phyloP scores from a whole-genome alignment of 2,329 filamentous ascomycete species.

The Venturiaceae sp. region DNA sequence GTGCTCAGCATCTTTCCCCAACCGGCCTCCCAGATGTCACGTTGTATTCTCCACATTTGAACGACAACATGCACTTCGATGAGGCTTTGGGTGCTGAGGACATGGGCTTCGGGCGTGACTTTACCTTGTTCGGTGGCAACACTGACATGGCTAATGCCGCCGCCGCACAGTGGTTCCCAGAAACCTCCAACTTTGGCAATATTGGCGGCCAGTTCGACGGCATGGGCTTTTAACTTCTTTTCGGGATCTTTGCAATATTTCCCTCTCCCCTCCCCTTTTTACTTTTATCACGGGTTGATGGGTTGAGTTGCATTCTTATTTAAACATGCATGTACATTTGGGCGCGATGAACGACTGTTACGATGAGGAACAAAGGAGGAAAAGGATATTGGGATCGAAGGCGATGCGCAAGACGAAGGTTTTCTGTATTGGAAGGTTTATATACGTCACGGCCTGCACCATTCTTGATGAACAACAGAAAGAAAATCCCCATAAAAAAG shows the following conservation, averaged over 20 bases:
- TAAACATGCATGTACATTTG: not conserved
- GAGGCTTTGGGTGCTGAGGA: constrained; percentile 34
- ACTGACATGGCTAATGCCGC: not conserved
- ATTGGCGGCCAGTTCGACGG: constrained; percentile 24
- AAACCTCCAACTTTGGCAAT: constrained; percentile 28
- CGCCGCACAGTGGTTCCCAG: constrained; percentile 23
- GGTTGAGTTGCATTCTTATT: constrained; percentile 1
- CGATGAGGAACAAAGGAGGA: not conserved
- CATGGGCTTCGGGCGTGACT: constrained; percentile 42
- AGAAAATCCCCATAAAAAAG: not conserved
- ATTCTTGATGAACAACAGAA: not conserved
- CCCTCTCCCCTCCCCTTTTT: not conserved
- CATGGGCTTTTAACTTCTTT: not conserved
- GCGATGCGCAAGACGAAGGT: not conserved
- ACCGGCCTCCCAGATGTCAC: constrained; percentile 58
- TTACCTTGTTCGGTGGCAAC: constrained; percentile 44
- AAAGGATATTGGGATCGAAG: not conserved
- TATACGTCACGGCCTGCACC: not conserved
- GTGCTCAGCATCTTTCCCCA: constrained; percentile 52
- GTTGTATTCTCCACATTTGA: constrained; percentile 56
- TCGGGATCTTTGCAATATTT: not conserved
- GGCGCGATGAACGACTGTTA: not conserved
- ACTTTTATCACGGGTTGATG: not conserved
- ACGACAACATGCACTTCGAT: constrained; percentile 39
- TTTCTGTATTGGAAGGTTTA: not conserved